Conservation (phyloP, 192 early-diverging fungal species). For the Oehlia diaphana region DNA sequence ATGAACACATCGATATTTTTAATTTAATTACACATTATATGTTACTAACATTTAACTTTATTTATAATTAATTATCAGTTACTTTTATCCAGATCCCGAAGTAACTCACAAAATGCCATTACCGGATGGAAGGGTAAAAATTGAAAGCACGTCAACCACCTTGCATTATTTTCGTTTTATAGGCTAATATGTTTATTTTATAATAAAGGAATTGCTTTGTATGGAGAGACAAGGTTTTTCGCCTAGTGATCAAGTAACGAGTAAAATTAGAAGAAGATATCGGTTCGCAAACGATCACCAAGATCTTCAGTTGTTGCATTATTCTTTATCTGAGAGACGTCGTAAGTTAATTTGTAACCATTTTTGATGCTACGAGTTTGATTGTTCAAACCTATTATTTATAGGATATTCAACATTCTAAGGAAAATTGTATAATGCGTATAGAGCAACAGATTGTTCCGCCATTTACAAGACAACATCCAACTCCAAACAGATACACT, state of each 20-base stretch:
- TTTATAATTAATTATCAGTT: constrained; percentile 14
- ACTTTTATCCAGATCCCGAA: constrained; percentile 41
- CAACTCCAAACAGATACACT: background rate
- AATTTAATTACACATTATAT: background rate
- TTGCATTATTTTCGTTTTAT: background rate
- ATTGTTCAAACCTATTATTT: background rate
- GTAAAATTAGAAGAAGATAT: constrained; percentile 39
- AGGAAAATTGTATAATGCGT: background rate
- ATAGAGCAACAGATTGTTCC: constrained; percentile 8
- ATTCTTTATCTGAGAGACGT: constrained; percentile 32
- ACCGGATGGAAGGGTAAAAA: constrained; percentile 28
- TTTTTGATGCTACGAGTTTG: background rate
- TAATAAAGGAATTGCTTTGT: constrained; percentile 37
- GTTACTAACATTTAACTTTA: background rate
- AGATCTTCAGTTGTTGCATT: constrained; percentile 39
- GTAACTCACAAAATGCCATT: constrained; percentile 20
- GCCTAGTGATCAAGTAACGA: constrained; percentile 38
- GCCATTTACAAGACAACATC: background rate
- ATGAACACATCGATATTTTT: background rate
- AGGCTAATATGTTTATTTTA: background rate
- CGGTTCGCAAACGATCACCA: constrained; percentile 35
- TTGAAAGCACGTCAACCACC: background rate
- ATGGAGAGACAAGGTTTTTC: constrained; percentile 41
- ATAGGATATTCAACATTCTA: background rate
- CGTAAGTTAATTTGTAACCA: constrained; percentile 27